Conservation (phyloP, 257 asterid species). For the Plantago major region DNA sequence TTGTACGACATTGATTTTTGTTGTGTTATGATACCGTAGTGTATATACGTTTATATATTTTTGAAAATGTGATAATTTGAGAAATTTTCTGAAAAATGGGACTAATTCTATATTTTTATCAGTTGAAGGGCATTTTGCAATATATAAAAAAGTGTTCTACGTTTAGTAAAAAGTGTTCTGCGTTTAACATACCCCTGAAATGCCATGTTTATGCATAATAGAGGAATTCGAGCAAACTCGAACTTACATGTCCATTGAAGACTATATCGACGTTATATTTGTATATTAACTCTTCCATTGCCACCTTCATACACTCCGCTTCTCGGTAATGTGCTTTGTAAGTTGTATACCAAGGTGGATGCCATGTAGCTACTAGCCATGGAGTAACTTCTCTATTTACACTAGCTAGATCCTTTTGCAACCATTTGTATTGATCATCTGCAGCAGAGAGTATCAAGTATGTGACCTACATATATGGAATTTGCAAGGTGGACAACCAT, state of each 20-base stretch:
- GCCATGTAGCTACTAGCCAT: constrained; percentile 85
- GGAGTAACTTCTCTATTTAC: constrained; percentile 56
- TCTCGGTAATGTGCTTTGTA: constrained; percentile 85
- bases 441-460: not conserved
- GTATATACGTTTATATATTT: too few relatives aligned
- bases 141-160: too few relatives aligned
- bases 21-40: too few relatives aligned
- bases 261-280: constrained; percentile 58
- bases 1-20: too few relatives aligned
- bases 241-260: constrained; percentile 81
- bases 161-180: too few relatives aligned
- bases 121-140: too few relatives aligned
- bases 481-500: not conserved
- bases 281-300: constrained; percentile 69
- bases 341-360: constrained; percentile 92
- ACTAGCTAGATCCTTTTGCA: constrained; percentile 50
- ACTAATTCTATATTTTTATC: too few relatives aligned
- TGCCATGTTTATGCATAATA: too few relatives aligned
- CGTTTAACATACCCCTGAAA: too few relatives aligned
- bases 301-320: constrained; percentile 85
- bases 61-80: too few relatives aligned
- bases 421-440: constrained; percentile 83
- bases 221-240: not conserved
- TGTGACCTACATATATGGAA: not conserved
- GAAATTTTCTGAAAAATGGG: too few relatives aligned